These are phyloP conservation scores for Haematococcus lacustris DNA, from an alignment of 139 green algal genomes.

Conservation along the genomic window DNA sequence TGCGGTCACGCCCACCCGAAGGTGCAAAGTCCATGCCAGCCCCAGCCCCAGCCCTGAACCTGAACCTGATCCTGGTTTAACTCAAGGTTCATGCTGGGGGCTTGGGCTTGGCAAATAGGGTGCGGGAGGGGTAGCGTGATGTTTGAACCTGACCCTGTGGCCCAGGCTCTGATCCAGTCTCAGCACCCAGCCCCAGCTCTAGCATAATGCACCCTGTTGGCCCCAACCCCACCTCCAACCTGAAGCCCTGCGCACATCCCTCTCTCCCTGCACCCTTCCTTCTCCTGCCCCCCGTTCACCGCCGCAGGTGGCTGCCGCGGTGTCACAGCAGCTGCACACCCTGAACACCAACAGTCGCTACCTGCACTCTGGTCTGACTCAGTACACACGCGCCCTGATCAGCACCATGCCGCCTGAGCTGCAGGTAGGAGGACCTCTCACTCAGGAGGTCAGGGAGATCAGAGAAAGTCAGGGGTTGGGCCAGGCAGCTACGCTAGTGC, in stretches of 20 bases:
- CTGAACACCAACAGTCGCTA: slow-evolving; percentile 67
- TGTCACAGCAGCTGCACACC: slow-evolving; percentile 45
- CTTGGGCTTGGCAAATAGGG: background rate
- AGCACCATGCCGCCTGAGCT: background rate
- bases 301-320: slow-evolving; percentile 52
- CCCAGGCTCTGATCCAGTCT: background rate
- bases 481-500: background rate
- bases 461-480: background rate
- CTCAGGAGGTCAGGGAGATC: background rate
- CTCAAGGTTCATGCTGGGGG: slow-evolving; percentile 10
- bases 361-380: background rate
- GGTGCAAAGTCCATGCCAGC: slow-evolving; percentile 23
- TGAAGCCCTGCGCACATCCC: background rate
- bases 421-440: background rate
- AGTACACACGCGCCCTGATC: background rate
- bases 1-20: slow-evolving; percentile 78
- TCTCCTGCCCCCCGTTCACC: background rate
- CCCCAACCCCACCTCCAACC: background rate
- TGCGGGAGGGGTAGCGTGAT: background rate
- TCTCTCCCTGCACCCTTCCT: background rate
- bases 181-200: background rate
- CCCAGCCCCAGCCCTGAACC: no score
- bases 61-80: background rate
- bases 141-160: background rate
- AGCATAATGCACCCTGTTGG: background rate